A percentile compares a stretch with the other conserved stretches of the same genome.
Evolutionary conservation across 1,284 basidiomycete genomes (phyloP).

Genomic region (Trametes sp.): DNA sequence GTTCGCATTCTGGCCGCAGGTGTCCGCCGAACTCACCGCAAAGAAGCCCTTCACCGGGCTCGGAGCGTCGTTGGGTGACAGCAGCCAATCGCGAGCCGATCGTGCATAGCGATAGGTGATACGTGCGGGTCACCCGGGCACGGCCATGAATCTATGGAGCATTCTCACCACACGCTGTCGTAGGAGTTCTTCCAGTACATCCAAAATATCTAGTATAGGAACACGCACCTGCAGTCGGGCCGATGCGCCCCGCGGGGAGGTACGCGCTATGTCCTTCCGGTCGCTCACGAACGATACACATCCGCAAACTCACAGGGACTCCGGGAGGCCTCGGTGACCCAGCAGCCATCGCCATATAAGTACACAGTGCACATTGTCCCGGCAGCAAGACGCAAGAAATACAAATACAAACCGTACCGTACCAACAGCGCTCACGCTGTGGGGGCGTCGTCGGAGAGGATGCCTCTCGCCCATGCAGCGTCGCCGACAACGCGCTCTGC

Average conservation of each 20-base stretch:
- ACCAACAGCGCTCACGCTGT: conserved; percentile 3
- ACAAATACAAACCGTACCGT: conserved; percentile 16
- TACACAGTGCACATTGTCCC: conserved; percentile 21
- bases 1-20: conserved; percentile 25
- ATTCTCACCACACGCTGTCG: not conserved
- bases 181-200: not conserved
- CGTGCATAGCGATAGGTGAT: not conserved
- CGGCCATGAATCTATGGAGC: not conserved
- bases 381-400: conserved; percentile 21
- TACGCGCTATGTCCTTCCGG: not conserved
- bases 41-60: not conserved
- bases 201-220: not conserved
- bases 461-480: conserved; percentile 63
- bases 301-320: not conserved
- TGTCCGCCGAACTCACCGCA: conserved; percentile 5
- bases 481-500: conserved; percentile 62
- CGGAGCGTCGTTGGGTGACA: not conserved
- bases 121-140: not conserved
- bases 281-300: not conserved
- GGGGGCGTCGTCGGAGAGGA: conserved; percentile 49
- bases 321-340: not conserved
- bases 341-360: not conserved
- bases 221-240: not conserved
- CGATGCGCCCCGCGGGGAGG: not conserved
- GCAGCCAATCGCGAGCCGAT: conserved; percentile 7